These are phyloP conservation scores for Euphorbia pulcherrima DNA, from an alignment of 345 rosid species.

Conservation along the genomic window DNA sequence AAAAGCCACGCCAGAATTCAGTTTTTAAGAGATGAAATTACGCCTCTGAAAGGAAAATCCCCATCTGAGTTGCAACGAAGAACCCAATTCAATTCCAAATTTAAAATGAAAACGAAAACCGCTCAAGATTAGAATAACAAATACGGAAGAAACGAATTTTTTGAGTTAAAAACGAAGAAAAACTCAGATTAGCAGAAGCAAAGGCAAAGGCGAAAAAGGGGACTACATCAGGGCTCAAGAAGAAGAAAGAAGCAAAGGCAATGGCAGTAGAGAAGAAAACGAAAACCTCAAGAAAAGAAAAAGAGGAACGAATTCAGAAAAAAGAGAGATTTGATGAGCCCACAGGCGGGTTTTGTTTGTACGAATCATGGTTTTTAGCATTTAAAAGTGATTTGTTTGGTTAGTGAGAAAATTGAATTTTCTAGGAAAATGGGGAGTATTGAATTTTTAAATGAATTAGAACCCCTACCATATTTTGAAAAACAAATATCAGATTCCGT, in stretches of 20 bases:
- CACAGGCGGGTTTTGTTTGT: conserved; percentile 50
- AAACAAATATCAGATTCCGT: too few relatives aligned
- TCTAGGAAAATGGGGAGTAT: too few relatives aligned
- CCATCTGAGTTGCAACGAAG: conserved; percentile 7
- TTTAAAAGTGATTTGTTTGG: too few relatives aligned
- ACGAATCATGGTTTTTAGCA: too few relatives aligned
- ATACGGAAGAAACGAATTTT: neutral
- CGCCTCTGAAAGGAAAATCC: conserved; percentile 1
- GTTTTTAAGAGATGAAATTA: neutral
- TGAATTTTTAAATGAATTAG: too few relatives aligned
- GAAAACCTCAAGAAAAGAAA: conserved; percentile 18
- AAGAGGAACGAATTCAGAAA: neutral
- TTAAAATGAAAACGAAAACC: too few relatives aligned
- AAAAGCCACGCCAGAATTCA: conserved; percentile 18
- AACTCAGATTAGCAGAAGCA: conserved; percentile 14
- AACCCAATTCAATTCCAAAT: too few relatives aligned
- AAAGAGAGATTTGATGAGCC: conserved; percentile 36
- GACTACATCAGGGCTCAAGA: conserved; percentile 34
- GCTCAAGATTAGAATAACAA: conserved; percentile 16
- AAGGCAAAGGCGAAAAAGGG: conserved; percentile 10
- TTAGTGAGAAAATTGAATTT: too few relatives aligned
- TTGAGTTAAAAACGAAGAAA: neutral
- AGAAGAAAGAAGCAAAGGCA: conserved; percentile 8
- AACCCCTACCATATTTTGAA: too few relatives aligned
- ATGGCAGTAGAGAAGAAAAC: neutral